Percentiles rank a stretch among this genome's conserved stretches.
Conservation (phyloP, 345 rosid genomes). For the Atalantia buxifolia region DNA sequence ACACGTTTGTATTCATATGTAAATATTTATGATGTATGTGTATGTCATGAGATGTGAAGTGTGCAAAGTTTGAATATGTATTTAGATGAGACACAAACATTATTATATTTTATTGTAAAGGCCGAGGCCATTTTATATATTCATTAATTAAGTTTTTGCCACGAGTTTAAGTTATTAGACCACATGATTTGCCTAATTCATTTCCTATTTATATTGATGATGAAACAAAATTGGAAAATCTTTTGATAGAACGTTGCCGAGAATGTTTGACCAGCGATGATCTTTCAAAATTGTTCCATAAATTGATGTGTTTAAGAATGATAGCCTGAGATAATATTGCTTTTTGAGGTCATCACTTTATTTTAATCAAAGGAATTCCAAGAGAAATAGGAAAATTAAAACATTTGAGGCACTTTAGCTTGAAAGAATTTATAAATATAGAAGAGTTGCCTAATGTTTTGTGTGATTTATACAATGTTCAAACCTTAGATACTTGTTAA, state of each 20-base stretch:
- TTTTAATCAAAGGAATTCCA: slow-evolving; percentile 11
- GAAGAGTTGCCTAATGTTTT: slow-evolving; percentile 14
- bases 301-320: background rate
- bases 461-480: slow-evolving; percentile 18
- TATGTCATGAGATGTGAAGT: too few relatives aligned
- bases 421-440: background rate
- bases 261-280: background rate
- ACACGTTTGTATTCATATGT: too few relatives aligned
- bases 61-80: too few relatives aligned
- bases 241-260: background rate
- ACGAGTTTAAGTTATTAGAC: too few relatives aligned
- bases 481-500: background rate
- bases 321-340: background rate
- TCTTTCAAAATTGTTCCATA: background rate
- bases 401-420: slow-evolving; percentile 18
- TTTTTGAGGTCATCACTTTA: background rate
- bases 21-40: too few relatives aligned
- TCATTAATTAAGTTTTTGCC: too few relatives aligned
- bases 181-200: too few relatives aligned
- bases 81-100: too few relatives aligned
- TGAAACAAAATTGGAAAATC: slow-evolving; percentile 13
- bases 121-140: too few relatives aligned
- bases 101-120: too few relatives aligned
- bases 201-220: too few relatives aligned
- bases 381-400: background rate